phyloP scores from a whole-genome alignment of 495 filamentous ascomycete genomes.

The Durotheca rogersii region DNA sequence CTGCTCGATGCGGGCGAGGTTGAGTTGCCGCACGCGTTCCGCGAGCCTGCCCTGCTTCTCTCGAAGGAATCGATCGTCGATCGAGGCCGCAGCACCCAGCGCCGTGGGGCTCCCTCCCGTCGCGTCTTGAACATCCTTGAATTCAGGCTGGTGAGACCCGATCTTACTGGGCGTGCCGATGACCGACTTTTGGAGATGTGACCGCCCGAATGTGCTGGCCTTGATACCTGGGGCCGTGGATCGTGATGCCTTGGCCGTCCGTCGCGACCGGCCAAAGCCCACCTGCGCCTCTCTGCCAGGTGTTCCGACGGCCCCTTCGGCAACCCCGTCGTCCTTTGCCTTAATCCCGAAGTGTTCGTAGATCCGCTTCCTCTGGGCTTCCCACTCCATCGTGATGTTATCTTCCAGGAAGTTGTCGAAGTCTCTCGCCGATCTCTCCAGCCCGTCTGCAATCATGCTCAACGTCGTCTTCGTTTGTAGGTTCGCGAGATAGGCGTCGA shows the following conservation, averaged over 20 bases:
- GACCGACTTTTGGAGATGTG: constrained; percentile 73
- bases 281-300: constrained; percentile 59
- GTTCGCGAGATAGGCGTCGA: constrained; percentile 77
- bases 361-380: constrained; percentile 84
- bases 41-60: constrained; percentile 79
- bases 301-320: constrained; percentile 44
- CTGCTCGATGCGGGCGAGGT: constrained; percentile 65
- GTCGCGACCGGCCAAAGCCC: constrained; percentile 56
- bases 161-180: constrained; percentile 73
- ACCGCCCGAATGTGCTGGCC: constrained; percentile 70
- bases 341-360: constrained; percentile 95
- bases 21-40: constrained; percentile 73
- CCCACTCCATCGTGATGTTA: constrained; percentile 93
- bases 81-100: constrained; percentile 39
- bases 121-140: constrained; percentile 66
- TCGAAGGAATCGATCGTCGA: constrained; percentile 69
- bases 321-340: constrained; percentile 53
- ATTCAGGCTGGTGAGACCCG: constrained; percentile 55
- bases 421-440: constrained; percentile 80
- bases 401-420: constrained; percentile 93
- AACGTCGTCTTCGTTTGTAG: constrained; percentile 88
- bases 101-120: constrained; percentile 42
- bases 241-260: constrained; percentile 43
- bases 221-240: constrained; percentile 42
- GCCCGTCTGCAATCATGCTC: constrained; percentile 84